These are phyloP conservation scores for Cryoendolithus antarcticus DNA, from an alignment of 2,329 filamentous ascomycete species.

Conservation along the genomic window DNA sequence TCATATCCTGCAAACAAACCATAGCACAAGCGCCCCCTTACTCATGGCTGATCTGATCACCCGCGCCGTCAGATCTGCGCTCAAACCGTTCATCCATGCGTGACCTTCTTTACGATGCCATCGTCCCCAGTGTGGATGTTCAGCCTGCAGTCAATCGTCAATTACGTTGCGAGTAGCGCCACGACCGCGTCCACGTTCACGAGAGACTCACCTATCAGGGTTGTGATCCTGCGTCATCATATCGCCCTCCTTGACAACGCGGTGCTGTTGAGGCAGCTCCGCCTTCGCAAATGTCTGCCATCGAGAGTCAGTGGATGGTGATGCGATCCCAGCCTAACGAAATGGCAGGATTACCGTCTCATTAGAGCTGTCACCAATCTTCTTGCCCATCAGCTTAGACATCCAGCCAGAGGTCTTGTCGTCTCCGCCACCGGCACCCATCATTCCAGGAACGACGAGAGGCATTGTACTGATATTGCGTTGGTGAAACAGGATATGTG, in stretches of 20 bases:
- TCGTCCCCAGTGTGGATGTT: constrained; percentile 38
- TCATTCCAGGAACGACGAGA: constrained; percentile 38
- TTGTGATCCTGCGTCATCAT: constrained; percentile 37
- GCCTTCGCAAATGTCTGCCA: constrained; percentile 37
- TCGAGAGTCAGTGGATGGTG: not conserved
- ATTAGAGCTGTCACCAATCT: constrained; percentile 34
- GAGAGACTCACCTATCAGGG: constrained; percentile 28
- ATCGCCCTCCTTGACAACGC: constrained; percentile 33
- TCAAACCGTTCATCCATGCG: constrained; percentile 26
- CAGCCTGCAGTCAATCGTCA: constrained; percentile 18
- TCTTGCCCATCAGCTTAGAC: constrained; percentile 39
- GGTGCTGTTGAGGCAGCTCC: constrained; percentile 36
- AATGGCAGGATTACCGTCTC: constrained; percentile 25
- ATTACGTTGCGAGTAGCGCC: not conserved
- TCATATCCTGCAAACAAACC: too few relatives aligned
- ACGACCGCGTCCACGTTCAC: not conserved
- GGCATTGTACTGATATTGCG: constrained; percentile 26
- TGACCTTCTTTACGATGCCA: constrained; percentile 37
- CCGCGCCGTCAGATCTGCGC: too few relatives aligned
- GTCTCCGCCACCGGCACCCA: constrained; percentile 25
- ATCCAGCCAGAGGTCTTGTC: constrained; percentile 32
- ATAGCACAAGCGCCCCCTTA: too few relatives aligned
- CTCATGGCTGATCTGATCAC: too few relatives aligned
- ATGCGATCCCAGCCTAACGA: not conserved
- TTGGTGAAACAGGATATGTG: too few relatives aligned